These are phyloP conservation scores for Salvia hispanica DNA, from an alignment of 257 asterid species.

Conservation along the genomic window DNA sequence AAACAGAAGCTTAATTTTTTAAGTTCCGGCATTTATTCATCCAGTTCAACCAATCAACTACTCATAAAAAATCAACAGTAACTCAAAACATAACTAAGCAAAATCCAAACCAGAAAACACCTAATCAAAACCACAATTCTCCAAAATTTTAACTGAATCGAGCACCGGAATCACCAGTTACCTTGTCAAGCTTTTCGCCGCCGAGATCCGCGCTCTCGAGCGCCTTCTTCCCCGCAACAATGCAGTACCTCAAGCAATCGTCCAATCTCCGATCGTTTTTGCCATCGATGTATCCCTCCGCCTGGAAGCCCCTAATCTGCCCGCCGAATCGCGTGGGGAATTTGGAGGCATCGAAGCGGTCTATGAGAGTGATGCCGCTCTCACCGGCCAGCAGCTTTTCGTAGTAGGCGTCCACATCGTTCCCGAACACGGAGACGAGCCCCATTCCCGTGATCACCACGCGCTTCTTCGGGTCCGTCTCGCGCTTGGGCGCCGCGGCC, in stretches of 20 bases:
- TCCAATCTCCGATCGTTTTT: conserved; percentile 62
- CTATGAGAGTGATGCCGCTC: conserved; percentile 59
- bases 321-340: conserved; percentile 67
- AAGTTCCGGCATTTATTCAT: neutral
- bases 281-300: conserved; percentile 59
- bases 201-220: conserved; percentile 60
- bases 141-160: conserved; percentile 12
- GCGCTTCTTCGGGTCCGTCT: conserved; percentile 64
- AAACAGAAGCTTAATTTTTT: neutral
- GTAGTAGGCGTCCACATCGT: conserved; percentile 57
- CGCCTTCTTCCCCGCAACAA: conserved; percentile 63
- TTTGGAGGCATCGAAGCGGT: conserved; percentile 61
- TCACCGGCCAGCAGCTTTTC: conserved; percentile 57
- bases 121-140: neutral
- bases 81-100: conserved; percentile 18
- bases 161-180: conserved; percentile 29
- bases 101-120: neutral
- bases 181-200: conserved; percentile 45
- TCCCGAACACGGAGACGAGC: conserved; percentile 61
- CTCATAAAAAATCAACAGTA: neutral
- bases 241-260: conserved; percentile 58
- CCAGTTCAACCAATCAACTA: conserved; percentile 4
- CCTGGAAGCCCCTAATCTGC: conserved; percentile 54
- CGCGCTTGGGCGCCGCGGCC: conserved; percentile 51
- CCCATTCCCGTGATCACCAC: conserved; percentile 68